These are phyloP conservation scores for Xylaria multiplex DNA, from an alignment of 2,329 filamentous ascomycete genomes.

Conservation along the genomic window DNA sequence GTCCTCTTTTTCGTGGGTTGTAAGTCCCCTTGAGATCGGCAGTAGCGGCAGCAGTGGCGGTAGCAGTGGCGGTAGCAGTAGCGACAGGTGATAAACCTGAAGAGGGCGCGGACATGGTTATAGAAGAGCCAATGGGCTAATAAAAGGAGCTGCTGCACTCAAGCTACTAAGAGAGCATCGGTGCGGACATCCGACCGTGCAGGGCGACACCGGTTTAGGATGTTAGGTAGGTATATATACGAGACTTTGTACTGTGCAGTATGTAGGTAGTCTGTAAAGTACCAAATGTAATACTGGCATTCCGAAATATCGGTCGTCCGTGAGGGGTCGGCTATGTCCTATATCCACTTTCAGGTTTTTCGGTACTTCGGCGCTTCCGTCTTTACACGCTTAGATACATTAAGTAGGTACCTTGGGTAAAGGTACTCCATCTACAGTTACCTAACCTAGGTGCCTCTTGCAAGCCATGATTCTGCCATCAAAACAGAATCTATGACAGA, in stretches of 20 bases:
- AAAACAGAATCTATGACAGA: no score
- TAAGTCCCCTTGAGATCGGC: conserved; percentile 30
- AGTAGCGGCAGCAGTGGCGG: conserved; percentile 17
- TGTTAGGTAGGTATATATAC: conserved; percentile 4
- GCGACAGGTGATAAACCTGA: conserved; percentile 32
- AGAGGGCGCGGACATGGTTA: conserved; percentile 28
- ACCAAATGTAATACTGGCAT: not conserved
- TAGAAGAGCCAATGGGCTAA: conserved; percentile 6
- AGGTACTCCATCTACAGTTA: no score
- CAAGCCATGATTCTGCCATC: no score
- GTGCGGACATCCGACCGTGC: conserved; percentile 31
- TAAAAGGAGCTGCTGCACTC: not conserved
- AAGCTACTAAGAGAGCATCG: conserved; percentile 2
- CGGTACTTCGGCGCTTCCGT: conserved; percentile 22
- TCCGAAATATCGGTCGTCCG: conserved; percentile 33
- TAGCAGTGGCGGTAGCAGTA: conserved; percentile 18
- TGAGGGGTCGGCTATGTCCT: conserved; percentile 25
- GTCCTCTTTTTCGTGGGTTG: conserved; percentile 57
- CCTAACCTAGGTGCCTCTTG: no score
- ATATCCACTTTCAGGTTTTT: not conserved
- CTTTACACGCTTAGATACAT: not conserved
- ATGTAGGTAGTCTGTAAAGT: not conserved
- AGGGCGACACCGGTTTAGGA: not conserved
- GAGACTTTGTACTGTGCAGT: conserved; percentile 11
- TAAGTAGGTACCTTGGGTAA: no score